phyloP scores from a whole-genome alignment of 495 filamentous ascomycete species.

The Chaetomium fimeti region DNA sequence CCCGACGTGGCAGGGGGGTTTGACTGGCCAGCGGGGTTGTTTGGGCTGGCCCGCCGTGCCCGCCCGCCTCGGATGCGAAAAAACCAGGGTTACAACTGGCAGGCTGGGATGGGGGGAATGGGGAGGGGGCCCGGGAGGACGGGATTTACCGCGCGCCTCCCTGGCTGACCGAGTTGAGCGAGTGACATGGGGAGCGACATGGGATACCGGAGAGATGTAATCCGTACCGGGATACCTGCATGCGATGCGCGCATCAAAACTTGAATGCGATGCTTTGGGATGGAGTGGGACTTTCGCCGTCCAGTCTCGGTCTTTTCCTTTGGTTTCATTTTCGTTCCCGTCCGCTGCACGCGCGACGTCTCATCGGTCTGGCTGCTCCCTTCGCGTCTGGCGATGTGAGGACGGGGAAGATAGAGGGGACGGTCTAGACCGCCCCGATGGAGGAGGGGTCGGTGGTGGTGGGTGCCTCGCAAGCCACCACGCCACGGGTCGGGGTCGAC shows the following conservation, averaged over 20 bases:
- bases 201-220: too few relatives aligned
- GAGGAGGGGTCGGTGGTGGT: not conserved
- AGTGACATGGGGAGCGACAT: not conserved
- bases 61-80: too few relatives aligned
- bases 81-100: not conserved
- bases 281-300: not conserved
- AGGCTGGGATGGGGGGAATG: too few relatives aligned
- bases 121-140: not conserved
- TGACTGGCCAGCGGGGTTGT: not conserved
- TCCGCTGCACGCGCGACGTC: not conserved
- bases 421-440: not conserved
- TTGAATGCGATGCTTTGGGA: not conserved
- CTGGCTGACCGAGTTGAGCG: not conserved
- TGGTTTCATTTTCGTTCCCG: not conserved
- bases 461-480: conserved; percentile 3
- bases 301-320: not conserved
- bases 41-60: not conserved
- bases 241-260: not conserved
- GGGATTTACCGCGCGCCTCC: conserved; percentile 16
- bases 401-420: not conserved
- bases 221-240: not conserved
- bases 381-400: not conserved
- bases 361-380: not conserved
- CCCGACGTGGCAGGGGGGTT: conserved; percentile 2
- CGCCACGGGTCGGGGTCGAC: not conserved